Evolutionary conservation across 1,139 yeast genomes (phyloP).

Genomic region (Pichia terricola): DNA sequence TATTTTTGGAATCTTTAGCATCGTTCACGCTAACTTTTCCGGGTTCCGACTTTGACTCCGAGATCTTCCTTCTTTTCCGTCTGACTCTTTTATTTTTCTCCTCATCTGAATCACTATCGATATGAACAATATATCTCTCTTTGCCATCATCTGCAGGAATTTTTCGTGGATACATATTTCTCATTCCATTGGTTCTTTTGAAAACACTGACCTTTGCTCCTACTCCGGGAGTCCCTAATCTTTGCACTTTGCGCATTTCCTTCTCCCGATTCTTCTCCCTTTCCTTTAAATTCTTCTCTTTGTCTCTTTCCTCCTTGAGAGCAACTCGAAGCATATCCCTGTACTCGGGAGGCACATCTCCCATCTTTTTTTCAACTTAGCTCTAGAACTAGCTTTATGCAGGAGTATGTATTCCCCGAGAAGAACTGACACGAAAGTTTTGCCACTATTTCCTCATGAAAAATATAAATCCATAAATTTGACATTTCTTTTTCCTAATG

Average conservation of each 20-base stretch:
- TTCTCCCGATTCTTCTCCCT: background rate
- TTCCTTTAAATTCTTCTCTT: background rate
- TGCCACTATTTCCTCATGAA: too few species aligned
- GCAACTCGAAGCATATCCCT: constrained; percentile 11
- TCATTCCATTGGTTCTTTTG: background rate
- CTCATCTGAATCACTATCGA: constrained; percentile 1
- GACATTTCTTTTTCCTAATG: too few species aligned
- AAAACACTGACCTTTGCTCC: background rate
- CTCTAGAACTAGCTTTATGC: too few species aligned
- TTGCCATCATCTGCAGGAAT: background rate
- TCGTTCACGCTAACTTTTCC: too few species aligned
- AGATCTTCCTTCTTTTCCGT: background rate
- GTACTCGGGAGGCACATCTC: constrained; percentile 4
- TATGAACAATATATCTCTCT: constrained; percentile 4
- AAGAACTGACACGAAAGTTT: too few species aligned
- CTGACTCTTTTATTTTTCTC: background rate
- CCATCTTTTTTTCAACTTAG: constrained; percentile 1
- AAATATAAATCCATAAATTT: too few species aligned
- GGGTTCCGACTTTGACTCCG: background rate
- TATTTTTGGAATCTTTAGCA: background rate
- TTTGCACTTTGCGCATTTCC: constrained; percentile 2
- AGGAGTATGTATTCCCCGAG: too few species aligned
- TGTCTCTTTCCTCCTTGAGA: constrained; percentile 5
- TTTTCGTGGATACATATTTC: background rate
- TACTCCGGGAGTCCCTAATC: background rate